Evolutionary conservation across 306 rosid species (phyloP), one percentile per base, ranked within the genome.

Genomic region (Potentilla sterilis): DNA sequence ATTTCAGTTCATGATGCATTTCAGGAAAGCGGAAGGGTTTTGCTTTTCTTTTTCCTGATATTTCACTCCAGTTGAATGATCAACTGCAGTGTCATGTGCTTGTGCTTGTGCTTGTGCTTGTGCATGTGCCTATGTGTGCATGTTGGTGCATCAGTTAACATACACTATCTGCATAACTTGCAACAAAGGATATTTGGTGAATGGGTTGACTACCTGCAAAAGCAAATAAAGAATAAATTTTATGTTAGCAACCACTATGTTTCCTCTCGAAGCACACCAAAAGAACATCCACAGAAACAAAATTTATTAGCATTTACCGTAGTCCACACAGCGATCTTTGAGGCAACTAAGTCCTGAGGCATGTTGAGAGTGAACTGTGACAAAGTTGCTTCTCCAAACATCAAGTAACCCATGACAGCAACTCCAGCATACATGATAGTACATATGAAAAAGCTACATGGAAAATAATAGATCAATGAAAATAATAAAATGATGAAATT

Each of bases 131-230:
- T 4, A 41, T 6, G 32, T 21, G 7, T 55, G 35, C 7, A 5
- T 72, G 52, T n/a, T 54, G 47, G 38, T 55, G 40, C 10, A 80
- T 32, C 24, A 64, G 49, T 67, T 42, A 61, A 49, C 48, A 59
- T 24, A 44, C 42, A 2, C 42, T 58, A 9, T 57, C 49, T 14
- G 49, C 77, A 72, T 32, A 74, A 73, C 1, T 75, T 69, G 71
- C 35, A 37, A 71, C 54, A 83, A 93, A 93, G 98, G 98, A 93
- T 93, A 96, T 90, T 96, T 96, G 82, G 99, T 92, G 64, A 96
- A 89, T 58, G 99, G 99, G 79, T 96, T 96, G 77, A 96, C 98
- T 35, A 96, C 98, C 99, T 96, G 99, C 91, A 83, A 80, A 80
- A 81, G 72, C 71, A 79, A 65, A 57, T 12, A 47, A 78, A 24